Evolutionary conservation across 2,329 filamentous ascomycete species (phyloP).

Genomic region (Dryadomyces sulphureus): DNA sequence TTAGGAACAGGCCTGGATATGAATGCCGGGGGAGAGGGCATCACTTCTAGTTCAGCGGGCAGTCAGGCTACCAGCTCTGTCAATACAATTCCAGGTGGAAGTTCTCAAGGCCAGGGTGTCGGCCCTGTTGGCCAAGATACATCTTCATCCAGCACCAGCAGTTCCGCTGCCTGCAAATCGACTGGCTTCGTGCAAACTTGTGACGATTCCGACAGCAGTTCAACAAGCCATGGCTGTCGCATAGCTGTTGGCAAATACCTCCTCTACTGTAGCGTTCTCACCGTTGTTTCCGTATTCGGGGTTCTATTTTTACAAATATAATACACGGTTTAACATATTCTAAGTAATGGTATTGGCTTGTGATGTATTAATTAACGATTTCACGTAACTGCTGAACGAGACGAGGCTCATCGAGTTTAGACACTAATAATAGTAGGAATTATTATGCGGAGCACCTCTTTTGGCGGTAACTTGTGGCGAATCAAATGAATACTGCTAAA

Average conservation of each 20-base stretch:
- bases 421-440: too few species aligned
- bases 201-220: slow-evolving; percentile 12
- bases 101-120: slow-evolving; percentile 13
- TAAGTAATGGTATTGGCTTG: too few species aligned
- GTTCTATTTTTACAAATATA: too few species aligned
- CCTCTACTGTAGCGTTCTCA: slow-evolving; percentile 21
- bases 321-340: too few species aligned
- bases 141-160: not conserved
- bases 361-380: too few species aligned
- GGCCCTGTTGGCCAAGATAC: slow-evolving; percentile 6
- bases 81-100: slow-evolving; percentile 17
- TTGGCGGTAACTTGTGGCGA: too few species aligned
- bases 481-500: not conserved
- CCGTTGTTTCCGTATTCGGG: too few species aligned
- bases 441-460: too few species aligned
- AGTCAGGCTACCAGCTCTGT: slow-evolving; percentile 6
- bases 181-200: slow-evolving; percentile 27
- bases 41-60: slow-evolving; percentile 4
- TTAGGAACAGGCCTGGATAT: slow-evolving; percentile 69
- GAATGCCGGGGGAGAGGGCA: slow-evolving; percentile 24
- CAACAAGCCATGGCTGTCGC: slow-evolving; percentile 17
- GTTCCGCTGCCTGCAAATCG: slow-evolving; percentile 18
- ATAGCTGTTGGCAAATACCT: slow-evolving; percentile 13
- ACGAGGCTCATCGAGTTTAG: too few species aligned
- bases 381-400: too few species aligned